Evolutionary conservation across 164 flowering plant genomes (phyloP).

Genomic region (Chimonanthus salicifolius): DNA sequence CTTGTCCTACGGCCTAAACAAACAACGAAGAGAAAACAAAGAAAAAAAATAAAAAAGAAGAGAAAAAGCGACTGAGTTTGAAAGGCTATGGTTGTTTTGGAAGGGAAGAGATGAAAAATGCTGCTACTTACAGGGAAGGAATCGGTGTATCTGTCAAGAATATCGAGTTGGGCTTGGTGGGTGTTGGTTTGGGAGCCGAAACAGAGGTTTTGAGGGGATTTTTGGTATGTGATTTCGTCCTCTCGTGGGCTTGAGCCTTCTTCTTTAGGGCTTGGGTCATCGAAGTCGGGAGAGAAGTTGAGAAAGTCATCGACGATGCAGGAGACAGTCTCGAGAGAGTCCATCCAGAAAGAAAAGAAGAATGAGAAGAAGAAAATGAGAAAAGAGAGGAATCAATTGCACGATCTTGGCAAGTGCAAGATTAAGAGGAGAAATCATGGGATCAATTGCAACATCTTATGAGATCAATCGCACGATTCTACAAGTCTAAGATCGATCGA

Average conservation of each 20-base stretch:
- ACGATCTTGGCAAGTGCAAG: too few relatives aligned
- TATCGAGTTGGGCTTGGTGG: background rate
- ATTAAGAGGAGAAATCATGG: too few relatives aligned
- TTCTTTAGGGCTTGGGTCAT: constrained; percentile 11
- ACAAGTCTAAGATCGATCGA: too few relatives aligned
- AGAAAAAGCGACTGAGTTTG: background rate
- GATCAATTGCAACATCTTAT: too few relatives aligned
- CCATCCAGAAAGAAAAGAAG: constrained; percentile 19
- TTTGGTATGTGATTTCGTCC: constrained; percentile 12
- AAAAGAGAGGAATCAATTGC: background rate
- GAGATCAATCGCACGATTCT: too few relatives aligned
- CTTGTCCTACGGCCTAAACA: background rate
- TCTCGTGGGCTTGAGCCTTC: constrained; percentile 9
- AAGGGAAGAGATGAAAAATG: background rate
- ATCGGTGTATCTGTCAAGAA: constrained; percentile 5
- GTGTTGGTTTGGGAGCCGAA: background rate
- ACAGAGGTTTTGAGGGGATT: background rate
- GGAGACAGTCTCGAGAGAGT: constrained; percentile 24
- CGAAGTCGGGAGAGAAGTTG: constrained; percentile 40
- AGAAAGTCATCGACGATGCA: constrained; percentile 32
- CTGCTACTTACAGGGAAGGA: constrained; percentile 18
- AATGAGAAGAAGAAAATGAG: background rate
- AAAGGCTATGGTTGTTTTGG: background rate
- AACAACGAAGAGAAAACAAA: background rate
- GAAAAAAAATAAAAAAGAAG: background rate